phyloP scores from a whole-genome alignment of 1,284 basidiomycete species.

The Singerocomus inundabilis region DNA sequence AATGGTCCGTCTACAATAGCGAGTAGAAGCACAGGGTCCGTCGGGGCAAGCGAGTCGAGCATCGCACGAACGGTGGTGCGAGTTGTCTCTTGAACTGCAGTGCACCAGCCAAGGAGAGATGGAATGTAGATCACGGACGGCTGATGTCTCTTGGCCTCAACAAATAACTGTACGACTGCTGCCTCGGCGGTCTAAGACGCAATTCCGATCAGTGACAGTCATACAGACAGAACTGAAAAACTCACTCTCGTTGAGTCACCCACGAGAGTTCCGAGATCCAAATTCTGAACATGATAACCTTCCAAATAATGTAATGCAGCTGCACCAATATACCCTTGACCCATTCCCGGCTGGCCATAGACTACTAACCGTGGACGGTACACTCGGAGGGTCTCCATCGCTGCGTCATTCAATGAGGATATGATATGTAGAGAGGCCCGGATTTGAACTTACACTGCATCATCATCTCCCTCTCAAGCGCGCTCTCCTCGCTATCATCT shows the following conservation, averaged over 20 bases:
- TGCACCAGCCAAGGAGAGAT: conserved; percentile 83
- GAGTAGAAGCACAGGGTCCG: conserved; percentile 90
- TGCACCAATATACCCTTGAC: conserved; percentile 87
- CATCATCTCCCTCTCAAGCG: conserved; percentile 80
- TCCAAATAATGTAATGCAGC: conserved; percentile 93
- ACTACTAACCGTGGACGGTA: conserved; percentile 90
- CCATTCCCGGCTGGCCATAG: conserved; percentile 84
- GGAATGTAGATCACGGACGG: conserved; percentile 97
- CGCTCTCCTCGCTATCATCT: conserved; percentile 67
- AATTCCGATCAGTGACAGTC: neutral
- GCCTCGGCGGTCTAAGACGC: conserved; percentile 79
- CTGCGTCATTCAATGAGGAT: conserved; percentile 40
- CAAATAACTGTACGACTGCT: conserved; percentile 92
- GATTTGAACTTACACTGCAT: conserved; percentile 67
- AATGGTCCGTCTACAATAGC: conserved; percentile 84
- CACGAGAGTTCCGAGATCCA: conserved; percentile 88
- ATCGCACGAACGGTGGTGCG: conserved; percentile 86
- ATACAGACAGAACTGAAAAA: conserved; percentile 4
- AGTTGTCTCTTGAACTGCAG: conserved; percentile 81
- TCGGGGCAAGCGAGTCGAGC: conserved; percentile 86
- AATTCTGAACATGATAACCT: conserved; percentile 92
- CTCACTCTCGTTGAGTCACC: conserved; percentile 86
- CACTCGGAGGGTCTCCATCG: conserved; percentile 88
- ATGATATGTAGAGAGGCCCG: neutral
- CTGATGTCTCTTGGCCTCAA: conserved; percentile 96